Conservation (phyloP, 805 yeast genomes). For the Komagataella mondaviorum region DNA sequence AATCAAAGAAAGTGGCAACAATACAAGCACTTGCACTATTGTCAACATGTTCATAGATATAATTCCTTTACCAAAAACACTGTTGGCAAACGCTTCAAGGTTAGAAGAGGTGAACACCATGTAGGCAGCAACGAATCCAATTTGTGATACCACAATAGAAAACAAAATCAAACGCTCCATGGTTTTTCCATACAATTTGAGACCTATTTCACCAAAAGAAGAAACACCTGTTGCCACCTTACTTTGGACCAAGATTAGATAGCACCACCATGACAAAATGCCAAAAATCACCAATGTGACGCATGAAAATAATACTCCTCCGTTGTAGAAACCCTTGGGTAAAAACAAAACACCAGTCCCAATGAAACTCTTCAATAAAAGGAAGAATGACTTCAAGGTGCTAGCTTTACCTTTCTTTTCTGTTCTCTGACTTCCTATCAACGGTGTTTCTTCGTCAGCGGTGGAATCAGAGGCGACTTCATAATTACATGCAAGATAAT, state of each 20-base stretch:
- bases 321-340: slow-evolving; percentile 59
- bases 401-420: slow-evolving; percentile 50
- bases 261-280: slow-evolving; percentile 65
- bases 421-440: slow-evolving; percentile 6
- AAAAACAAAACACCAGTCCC: slow-evolving; percentile 68
- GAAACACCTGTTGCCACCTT: slow-evolving; percentile 49
- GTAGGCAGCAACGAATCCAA: slow-evolving; percentile 75
- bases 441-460: slow-evolving; percentile 26
- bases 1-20: slow-evolving; percentile 58
- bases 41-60: slow-evolving; percentile 30
- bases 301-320: slow-evolving; percentile 53
- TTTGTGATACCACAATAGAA: slow-evolving; percentile 57
- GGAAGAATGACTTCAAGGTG: slow-evolving; percentile 56
- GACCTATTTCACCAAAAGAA: slow-evolving; percentile 73
- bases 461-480: slow-evolving; percentile 8
- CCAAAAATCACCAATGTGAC: slow-evolving; percentile 46
- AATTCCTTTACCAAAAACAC: slow-evolving; percentile 28
- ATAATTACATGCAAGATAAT: slow-evolving; percentile 38
- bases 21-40: slow-evolving; percentile 37
- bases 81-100: slow-evolving; percentile 44
- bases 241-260: slow-evolving; percentile 45
- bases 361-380: slow-evolving; percentile 60
- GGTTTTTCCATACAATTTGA: slow-evolving; percentile 46
- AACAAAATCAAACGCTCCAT: slow-evolving; percentile 48
- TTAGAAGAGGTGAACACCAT: slow-evolving; percentile 70